Evolutionary conservation across 352 stramenopile species (phyloP).

Genomic region (Globisporangium apiculatum): DNA sequence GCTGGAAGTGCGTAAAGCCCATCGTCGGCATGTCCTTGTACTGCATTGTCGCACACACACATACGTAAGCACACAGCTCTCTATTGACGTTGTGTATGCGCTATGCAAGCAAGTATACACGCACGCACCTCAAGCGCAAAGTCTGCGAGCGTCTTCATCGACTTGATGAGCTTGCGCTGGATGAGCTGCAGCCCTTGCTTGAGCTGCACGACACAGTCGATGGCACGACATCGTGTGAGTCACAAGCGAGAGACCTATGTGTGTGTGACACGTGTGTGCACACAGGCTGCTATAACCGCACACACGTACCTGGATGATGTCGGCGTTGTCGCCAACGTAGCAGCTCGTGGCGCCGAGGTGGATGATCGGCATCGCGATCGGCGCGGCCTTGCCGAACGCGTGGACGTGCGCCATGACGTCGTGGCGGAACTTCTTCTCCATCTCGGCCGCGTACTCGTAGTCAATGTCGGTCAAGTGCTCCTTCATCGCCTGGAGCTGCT

Average conservation of each 20-base stretch:
- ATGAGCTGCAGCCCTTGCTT: conserved; percentile 94
- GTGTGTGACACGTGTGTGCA: no score
- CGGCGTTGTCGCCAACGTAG: conserved; percentile 99
- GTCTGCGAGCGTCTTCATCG: conserved; percentile 92
- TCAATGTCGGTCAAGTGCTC: conserved; percentile 96
- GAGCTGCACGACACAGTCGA: conserved; percentile 34
- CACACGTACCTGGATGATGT: conserved; percentile 90
- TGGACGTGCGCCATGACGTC: conserved; percentile 99
- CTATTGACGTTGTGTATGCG: background rate
- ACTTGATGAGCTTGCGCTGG: conserved; percentile 95
- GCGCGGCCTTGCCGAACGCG: conserved; percentile 95
- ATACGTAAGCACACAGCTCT: background rate
- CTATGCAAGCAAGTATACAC: no score
- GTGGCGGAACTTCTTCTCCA: conserved; percentile 98
- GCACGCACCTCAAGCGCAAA: conserved; percentile 78
- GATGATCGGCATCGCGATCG: conserved; percentile 97
- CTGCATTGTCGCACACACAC: conserved; percentile 23
- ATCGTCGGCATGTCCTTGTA: conserved; percentile 97
- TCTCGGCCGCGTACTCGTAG: conserved; percentile 95
- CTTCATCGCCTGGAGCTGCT: conserved; percentile 97
- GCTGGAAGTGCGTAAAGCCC: conserved; percentile 99
- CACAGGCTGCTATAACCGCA: background rate
- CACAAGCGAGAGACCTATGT: no score
- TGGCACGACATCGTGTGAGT: background rate
- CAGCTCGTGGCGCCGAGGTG: conserved; percentile 97